Evolutionary conservation across 352 stramenopile genomes (phyloP).

Genomic region (Saprolegnia diclina): DNA sequence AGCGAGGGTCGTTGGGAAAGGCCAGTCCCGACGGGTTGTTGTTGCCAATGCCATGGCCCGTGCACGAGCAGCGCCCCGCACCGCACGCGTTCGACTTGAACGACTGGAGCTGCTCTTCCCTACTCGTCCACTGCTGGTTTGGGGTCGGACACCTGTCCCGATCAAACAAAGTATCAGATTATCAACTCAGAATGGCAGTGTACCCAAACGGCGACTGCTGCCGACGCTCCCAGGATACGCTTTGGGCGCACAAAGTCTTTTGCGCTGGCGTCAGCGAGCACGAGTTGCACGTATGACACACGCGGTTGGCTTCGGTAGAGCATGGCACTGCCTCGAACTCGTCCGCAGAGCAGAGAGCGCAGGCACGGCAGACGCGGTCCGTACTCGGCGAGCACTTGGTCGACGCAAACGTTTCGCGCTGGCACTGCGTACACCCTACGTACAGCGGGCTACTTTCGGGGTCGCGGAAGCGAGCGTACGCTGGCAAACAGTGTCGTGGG

Average conservation of each 20-base stretch:
- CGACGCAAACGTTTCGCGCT: slow-evolving; percentile 39
- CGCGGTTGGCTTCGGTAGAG: slow-evolving; percentile 42
- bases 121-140: slow-evolving; percentile 48
- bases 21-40: slow-evolving; percentile 65
- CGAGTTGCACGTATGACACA: slow-evolving; percentile 72
- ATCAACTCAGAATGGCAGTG: neutral
- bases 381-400: slow-evolving; percentile 44
- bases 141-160: slow-evolving; percentile 38
- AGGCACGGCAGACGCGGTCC: slow-evolving; percentile 52
- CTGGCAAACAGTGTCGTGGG: slow-evolving; percentile 59
- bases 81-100: slow-evolving; percentile 68
- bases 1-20: slow-evolving; percentile 60
- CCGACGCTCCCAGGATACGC: slow-evolving; percentile 53
- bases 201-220: slow-evolving; percentile 66
- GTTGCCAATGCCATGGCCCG: slow-evolving; percentile 57
- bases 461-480: slow-evolving; percentile 36
- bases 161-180: neutral
- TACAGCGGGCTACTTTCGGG: no score
- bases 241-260: slow-evolving; percentile 44
- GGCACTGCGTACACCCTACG: slow-evolving; percentile 65
- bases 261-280: slow-evolving; percentile 58
- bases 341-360: slow-evolving; percentile 60
- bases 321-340: slow-evolving; percentile 65
- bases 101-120: slow-evolving; percentile 53
- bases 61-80: slow-evolving; percentile 63